Percentiles rank a stretch among this genome's conserved stretches.
phyloP scores from a whole-genome alignment of 1,284 basidiomycete genomes.

The Inonotus hispidus region DNA sequence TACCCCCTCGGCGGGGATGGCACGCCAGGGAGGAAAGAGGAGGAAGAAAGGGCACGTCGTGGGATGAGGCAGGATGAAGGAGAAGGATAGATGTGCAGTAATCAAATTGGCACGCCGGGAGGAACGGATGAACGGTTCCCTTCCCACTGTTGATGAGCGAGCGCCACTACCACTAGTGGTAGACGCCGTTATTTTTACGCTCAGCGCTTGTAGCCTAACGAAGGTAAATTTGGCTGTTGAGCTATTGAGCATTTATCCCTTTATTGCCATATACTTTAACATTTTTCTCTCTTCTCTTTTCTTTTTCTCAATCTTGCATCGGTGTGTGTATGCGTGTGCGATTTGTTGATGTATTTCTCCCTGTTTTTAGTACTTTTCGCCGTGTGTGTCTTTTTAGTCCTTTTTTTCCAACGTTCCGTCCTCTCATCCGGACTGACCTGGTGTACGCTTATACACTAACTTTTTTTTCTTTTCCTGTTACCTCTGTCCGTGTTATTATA shows the following conservation, averaged over 20 bases:
- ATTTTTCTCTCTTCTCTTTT: background rate
- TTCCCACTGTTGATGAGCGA: background rate
- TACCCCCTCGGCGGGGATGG: background rate
- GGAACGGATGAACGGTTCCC: background rate
- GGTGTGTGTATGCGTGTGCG: background rate
- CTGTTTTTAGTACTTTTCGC: background rate
- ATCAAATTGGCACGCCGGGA: background rate
- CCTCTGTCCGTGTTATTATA: background rate
- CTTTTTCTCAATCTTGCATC: background rate
- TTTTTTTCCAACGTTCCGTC: background rate
- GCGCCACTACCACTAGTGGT: background rate
- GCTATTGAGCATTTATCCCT: background rate
- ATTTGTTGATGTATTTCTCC: background rate
- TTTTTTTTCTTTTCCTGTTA: background rate
- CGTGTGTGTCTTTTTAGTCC: no score
- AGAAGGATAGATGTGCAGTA: background rate
- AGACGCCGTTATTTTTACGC: background rate
- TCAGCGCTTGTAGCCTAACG: background rate
- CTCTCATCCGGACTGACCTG: background rate
- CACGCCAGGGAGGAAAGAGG: background rate
- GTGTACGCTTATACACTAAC: conserved; percentile 4
- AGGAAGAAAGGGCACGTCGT: background rate
- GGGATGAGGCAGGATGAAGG: background rate
- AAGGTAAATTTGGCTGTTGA: background rate
- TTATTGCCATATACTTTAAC: background rate